A percentile compares a stretch with the other conserved stretches of the same genome.
Conservation (phyloP, 176 grass and related monocot genomes). For the bread wheat (Triticum aestivum) region IWGSC_CS_RefSeq_v2.1 NC_057798.1:587477415-587477914, state of each 20-base stretch:
- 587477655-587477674: constrained; percentile 79
- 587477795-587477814: constrained; percentile 15
- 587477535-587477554: constrained; percentile 8
- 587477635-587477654: constrained; percentile 99
- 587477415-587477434: constrained; percentile 63
- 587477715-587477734: constrained; percentile 92
- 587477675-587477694: constrained; percentile 84
- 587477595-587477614: constrained; percentile 73
- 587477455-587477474: constrained; percentile 82
- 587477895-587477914: constrained; percentile 98
- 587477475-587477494: constrained; percentile 73
- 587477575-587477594: constrained; percentile 90
- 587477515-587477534: neutral
- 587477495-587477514: constrained; percentile 3
- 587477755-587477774: constrained; percentile 21
- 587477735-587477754: constrained; percentile 94
- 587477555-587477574: constrained; percentile 95
- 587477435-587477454: constrained; percentile 95
- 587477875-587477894: constrained; percentile 86
- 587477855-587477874: constrained; percentile 90
- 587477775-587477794: constrained; percentile 18
- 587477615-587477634: constrained; percentile 67
- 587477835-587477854: constrained; percentile 90
- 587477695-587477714: constrained; percentile 99
- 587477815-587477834: constrained; percentile 29